Conservation (phyloP, 768 basidiomycete species). For the Rickenella mellea region DNA sequence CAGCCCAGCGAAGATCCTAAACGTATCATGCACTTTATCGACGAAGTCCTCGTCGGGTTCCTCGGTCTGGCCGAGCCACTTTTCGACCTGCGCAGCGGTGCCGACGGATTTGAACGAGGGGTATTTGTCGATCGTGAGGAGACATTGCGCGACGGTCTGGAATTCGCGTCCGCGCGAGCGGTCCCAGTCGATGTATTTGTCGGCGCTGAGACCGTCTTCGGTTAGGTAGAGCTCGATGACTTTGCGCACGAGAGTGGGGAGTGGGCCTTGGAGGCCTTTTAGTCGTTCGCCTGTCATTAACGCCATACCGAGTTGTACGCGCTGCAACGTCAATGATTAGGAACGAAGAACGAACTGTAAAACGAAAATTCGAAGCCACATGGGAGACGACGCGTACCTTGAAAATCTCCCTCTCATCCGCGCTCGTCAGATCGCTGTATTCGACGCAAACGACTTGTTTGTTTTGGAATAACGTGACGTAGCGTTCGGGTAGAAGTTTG, state of each 20-base stretch:
- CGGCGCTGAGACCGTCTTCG: slow-evolving; percentile 30
- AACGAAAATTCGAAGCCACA: neutral
- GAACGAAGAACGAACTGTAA: neutral
- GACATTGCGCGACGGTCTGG: slow-evolving; percentile 44
- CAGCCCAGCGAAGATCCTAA: slow-evolving; percentile 36
- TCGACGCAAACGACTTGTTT: slow-evolving; percentile 82
- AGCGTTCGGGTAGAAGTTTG: slow-evolving; percentile 41
- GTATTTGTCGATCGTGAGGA: slow-evolving; percentile 36
- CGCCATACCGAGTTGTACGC: slow-evolving; percentile 19
- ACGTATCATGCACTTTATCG: slow-evolving; percentile 29
- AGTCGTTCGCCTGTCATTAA: slow-evolving; percentile 19
- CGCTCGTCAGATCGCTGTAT: slow-evolving; percentile 48
- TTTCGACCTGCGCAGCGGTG: slow-evolving; percentile 27
- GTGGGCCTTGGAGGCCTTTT: slow-evolving; percentile 15
- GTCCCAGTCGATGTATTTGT: slow-evolving; percentile 42
- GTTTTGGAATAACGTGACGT: slow-evolving; percentile 50
- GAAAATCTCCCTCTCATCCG: slow-evolving; percentile 60
- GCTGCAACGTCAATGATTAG: too few species aligned
- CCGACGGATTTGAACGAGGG: slow-evolving; percentile 17
- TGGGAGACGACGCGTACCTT: slow-evolving; percentile 36
- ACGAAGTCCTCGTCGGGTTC: slow-evolving; percentile 20
- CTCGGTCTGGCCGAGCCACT: slow-evolving; percentile 33
- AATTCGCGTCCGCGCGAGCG: slow-evolving; percentile 45
- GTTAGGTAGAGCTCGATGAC: slow-evolving; percentile 10
- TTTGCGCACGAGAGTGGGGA: slow-evolving; percentile 10